Evolutionary conservation across 2,329 filamentous ascomycete species (phyloP), one percentile per base, ranked within the genome.

Genomic region (Colletotrichum sp.): DNA sequence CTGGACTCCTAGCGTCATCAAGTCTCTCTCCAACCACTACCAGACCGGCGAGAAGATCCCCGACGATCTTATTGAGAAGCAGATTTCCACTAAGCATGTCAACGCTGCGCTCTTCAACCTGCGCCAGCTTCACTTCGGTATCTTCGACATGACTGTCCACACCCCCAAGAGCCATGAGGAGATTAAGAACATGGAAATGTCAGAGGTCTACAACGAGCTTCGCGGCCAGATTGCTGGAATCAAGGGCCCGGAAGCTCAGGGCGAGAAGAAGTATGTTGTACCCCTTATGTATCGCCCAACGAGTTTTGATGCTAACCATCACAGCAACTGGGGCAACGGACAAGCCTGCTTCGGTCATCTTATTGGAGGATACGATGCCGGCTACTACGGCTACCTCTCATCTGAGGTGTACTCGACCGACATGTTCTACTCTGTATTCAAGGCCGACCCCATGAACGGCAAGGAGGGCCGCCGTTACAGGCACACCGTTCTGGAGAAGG

Each of bases 351-450:
- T 97, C 81, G 94, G 95, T 18, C 95, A 97, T 84, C 88, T 96
- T 78, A 95, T 96, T 76, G 94, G 94, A 69, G 95, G 95, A 3
- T 97, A 97, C 81, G 95, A 96, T 83, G 95, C 95, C 34, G 94
- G 95, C 59, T 96, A 96, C 86, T 97, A 97, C 84, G 92, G 92
- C 80, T 94, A 94, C 82, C 86, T 94, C 39, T 93, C 91, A 78
- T 95, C 93, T 2, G 91, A 95, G 83, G 95, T 97, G 21, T 97
- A 96, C 86, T 95, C 93, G 26, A 91, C 93, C 30, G 95, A 98
- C 84, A 96, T 98, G 94, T 98, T 96, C 88, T 92, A 95, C 85
- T 90, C 90, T 0, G 93, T 94, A 63, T 97, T 97, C 87, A 93
- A 93, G 87, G 88, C 91, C 79, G 89, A 96, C 82, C 95, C 95